Percentiles rank a stretch among this genome's conserved stretches.
Conservation (phyloP, 2,329 filamentous ascomycete species). For the Aspergillus pseudoterreus region DNA sequence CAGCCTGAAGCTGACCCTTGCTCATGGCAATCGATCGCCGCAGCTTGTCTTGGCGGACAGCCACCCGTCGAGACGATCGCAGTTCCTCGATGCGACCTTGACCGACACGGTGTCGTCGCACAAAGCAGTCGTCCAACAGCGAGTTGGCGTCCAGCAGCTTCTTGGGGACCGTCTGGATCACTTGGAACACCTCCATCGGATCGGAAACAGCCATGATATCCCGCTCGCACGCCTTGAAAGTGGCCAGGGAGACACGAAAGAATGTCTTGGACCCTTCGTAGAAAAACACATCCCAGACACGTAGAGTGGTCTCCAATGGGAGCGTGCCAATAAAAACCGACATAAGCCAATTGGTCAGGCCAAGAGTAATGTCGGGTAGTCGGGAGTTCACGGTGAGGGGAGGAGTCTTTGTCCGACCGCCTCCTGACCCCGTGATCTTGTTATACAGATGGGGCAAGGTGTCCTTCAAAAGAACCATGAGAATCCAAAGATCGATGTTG, state of each 20-base stretch:
- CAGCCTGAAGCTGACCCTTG: conserved; percentile 30
- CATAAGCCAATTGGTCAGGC: conserved; percentile 97
- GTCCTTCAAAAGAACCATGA: conserved; percentile 83
- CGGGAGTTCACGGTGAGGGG: conserved; percentile 46
- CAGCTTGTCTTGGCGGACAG: conserved; percentile 40
- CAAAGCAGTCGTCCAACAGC: conserved; percentile 79
- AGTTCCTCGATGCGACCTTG: conserved; percentile 78
- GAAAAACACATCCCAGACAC: conserved; percentile 94
- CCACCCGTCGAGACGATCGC: conserved; percentile 62
- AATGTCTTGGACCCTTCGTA: conserved; percentile 93
- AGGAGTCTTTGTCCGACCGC: conserved; percentile 38
- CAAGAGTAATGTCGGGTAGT: conserved; percentile 84
- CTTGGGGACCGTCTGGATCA: conserved; percentile 83
- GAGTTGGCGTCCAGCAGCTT: conserved; percentile 76
- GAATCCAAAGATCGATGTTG: conserved; percentile 88
- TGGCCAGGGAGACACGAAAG: conserved; percentile 83
- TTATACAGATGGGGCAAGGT: conserved; percentile 79
- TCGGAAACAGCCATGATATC: conserved; percentile 77
- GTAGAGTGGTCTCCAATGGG: conserved; percentile 84
- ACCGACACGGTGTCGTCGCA: conserved; percentile 72
- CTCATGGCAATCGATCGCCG: conserved; percentile 34
- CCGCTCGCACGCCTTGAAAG: conserved; percentile 82
- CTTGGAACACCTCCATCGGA: conserved; percentile 93
- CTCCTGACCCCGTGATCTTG: conserved; percentile 73
- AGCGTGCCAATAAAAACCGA: conserved; percentile 90